These are phyloP conservation scores for Aspergillus ostianus DNA, from an alignment of 495 filamentous ascomycete species.

Conservation along the genomic window DNA sequence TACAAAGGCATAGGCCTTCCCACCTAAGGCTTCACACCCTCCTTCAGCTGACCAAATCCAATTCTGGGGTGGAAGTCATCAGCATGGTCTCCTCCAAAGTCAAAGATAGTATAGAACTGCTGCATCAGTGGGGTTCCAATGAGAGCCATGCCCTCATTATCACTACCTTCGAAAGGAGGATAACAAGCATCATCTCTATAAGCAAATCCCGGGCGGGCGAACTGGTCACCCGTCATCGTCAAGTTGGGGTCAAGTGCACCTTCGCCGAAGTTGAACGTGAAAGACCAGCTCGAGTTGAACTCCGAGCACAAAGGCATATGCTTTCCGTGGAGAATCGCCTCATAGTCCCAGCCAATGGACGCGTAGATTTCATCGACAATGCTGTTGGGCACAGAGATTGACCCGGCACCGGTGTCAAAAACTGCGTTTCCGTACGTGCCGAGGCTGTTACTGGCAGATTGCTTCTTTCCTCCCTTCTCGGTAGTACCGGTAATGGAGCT, in stretches of 20 bases:
- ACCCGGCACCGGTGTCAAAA: background rate
- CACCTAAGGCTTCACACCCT: background rate
- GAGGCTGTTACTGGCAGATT: background rate
- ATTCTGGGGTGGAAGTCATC: background rate
- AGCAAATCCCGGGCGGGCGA: background rate
- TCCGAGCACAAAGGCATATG: background rate
- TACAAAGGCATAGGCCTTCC: too few relatives aligned
- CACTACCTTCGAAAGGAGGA: background rate
- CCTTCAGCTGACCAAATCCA: background rate
- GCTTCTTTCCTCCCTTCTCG: background rate
- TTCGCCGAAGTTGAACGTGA: conserved; percentile 3
- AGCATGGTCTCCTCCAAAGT: background rate
- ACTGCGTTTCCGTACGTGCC: background rate
- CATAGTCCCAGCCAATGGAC: background rate
- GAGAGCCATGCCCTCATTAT: background rate
- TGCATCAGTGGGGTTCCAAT: conserved; percentile 1
- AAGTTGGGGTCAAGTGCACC: background rate
- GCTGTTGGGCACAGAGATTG: background rate
- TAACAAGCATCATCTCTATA: background rate
- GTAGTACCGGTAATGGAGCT: background rate
- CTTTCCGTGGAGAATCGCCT: background rate
- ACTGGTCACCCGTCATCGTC: background rate
- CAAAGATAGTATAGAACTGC: conserved; percentile 2
- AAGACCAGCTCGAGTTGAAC: background rate
- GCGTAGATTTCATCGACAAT: background rate